Evolutionary conservation across 805 yeast species (phyloP), one percentile per base, ranked within the genome.

Genomic region (Saturnispora halmiae): DNA sequence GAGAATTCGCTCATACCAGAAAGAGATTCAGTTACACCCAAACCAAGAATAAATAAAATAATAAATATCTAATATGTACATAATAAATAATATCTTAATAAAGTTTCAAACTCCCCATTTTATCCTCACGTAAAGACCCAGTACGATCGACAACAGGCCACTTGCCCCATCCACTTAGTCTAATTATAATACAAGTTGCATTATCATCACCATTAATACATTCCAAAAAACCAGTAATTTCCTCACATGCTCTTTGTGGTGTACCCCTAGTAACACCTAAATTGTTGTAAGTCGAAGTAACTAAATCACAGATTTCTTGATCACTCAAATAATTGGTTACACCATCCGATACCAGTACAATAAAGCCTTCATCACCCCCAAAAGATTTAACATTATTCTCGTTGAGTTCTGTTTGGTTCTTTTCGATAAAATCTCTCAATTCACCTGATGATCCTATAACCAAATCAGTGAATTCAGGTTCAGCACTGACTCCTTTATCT

Each of bases 1-100:
- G 98, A 2, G 96, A 90, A 61, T 92, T 85, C 67, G 95, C 94
- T 2, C 85, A 88, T 41, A 92, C 98, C 1, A 75, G 97, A 64
- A 84, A 85, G 73, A 77, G 81, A 58, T 85, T 84, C 63, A 77
- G 74, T 47, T 87, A 83, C 65, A 82, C 87, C 39, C 82, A 73
- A 61, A 76, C 87, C 26, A 81, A 81, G 70, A 81, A 79, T 55
- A 73, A 67, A 53, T 62, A 50, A 18, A 18, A 9, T 18, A 36
- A 16, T 15, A 26, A 25, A 30, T 22, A 13, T 21, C 18, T 10
- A 22, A n/a, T n/a, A n/a, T n/a, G n/a, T n/a, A n/a, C n/a, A n/a
- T n/a, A n/a, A n/a, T n/a, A n/a, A n/a, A 22, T 22, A 22, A 22
- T 22, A 22, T 22, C 10, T 22, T 27, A n/a, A 32, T 30, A 21